Percentiles rank a stretch among this genome's conserved stretches.
Conservation (phyloP, 2,329 filamentous ascomycete genomes). For the Hypoxylon sp. region DNA sequence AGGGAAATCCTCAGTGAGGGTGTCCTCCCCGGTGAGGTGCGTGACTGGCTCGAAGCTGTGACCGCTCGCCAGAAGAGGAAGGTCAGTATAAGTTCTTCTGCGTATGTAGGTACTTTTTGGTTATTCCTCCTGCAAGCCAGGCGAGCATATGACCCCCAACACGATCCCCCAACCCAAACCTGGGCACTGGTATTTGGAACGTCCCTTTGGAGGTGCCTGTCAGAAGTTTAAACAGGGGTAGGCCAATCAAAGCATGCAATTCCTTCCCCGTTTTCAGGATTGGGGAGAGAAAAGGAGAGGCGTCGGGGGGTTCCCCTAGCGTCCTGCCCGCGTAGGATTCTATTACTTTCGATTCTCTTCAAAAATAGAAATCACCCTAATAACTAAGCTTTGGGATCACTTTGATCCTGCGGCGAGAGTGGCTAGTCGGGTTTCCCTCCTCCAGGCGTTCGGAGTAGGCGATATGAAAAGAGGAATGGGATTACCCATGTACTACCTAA, state of each 20-base stretch:
- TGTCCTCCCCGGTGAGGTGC: conserved; percentile 32
- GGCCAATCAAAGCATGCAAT: conserved; percentile 17
- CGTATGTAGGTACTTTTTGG: background rate
- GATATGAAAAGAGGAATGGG: conserved; percentile 1
- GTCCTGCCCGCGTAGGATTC: conserved; percentile 37
- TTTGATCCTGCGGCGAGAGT: conserved; percentile 2
- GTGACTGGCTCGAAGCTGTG: conserved; percentile 27
- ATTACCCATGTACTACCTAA: background rate
- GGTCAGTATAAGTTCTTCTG: conserved; percentile 9
- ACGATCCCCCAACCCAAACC: conserved; percentile 18
- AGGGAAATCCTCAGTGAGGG: too few species aligned
- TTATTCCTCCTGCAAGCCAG: background rate
- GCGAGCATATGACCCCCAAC: conserved; percentile 13
- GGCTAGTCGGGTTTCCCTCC: background rate
- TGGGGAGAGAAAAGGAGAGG: background rate
- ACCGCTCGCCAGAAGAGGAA: conserved; percentile 32
- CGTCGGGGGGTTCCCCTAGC: conserved; percentile 1
- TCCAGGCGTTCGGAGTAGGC: background rate
- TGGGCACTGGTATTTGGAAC: background rate
- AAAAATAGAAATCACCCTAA: background rate
- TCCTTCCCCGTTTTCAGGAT: conserved; percentile 17
- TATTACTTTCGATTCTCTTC: conserved; percentile 16
- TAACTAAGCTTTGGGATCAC: background rate
- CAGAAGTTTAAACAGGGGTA: conserved; percentile 29
- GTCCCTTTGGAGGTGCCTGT: conserved; percentile 12